Evolutionary conservation across 208 protist species (phyloP), one percentile per base, ranked within the genome.

Genomic region (Trypanosoma congolense): DNA sequence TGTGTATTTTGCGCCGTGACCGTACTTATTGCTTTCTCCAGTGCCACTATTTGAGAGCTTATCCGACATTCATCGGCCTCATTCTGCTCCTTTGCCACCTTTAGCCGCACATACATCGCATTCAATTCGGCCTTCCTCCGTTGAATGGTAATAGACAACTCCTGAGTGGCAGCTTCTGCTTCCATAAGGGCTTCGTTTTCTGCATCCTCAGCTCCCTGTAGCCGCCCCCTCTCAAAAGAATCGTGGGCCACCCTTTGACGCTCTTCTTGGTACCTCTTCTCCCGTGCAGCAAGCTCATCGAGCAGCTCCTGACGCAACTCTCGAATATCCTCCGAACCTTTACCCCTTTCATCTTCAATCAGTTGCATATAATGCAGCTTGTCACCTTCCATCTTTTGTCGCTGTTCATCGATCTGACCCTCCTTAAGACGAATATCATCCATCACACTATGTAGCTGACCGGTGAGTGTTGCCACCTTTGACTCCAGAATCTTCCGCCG

Each of bases 251-350:
- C 56, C 24, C 71, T 65, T 49, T 76, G 59, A 41, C 77, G 76
- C 45, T 77, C 76, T 14, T 65, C 61, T 46, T 74, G 62, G 60
- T 84, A 85, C 36, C 77, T 67, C 38, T 70, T 59, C 30, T 82
- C 73, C 24, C 74, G 70, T 41, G 61, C 31, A 19, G 70, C 57
- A 14, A 87, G 29, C 48, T 90, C 83, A 24, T 72, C 73, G 21
- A 87, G 46, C 33, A 90, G 52, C 41, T 87, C 79, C 36, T 83
- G 67, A 31, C 82, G 67, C 58, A 90, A 57, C 44, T 83, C 74
- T 38, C 71, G 60, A 47, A 90, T 47, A 53, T 90, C 83, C 22
- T 48, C 56, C 16, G 73, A 21, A 9, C 76, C 70, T 41, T 87
- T 75, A 28, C 64, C 61, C 14, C 79, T 42, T 50, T 90, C 83